These are phyloP conservation scores for Neurospora hispaniola DNA, from an alignment of 495 filamentous ascomycete genomes.

Conservation along the genomic window DNA sequence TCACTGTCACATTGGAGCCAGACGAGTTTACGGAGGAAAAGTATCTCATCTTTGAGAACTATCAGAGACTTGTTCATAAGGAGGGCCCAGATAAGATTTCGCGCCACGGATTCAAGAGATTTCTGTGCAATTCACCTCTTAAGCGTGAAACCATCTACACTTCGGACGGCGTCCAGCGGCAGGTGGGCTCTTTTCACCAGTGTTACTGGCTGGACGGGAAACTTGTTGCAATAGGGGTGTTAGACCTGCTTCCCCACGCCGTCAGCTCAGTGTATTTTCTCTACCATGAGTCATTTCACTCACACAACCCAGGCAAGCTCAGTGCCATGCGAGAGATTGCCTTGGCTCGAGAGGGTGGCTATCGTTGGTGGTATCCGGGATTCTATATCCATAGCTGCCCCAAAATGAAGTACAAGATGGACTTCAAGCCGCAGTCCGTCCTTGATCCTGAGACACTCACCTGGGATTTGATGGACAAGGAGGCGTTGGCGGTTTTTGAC, in stretches of 20 bases:
- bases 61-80: slow-evolving; percentile 71
- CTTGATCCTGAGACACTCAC: slow-evolving; percentile 65
- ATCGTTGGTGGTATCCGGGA: slow-evolving; percentile 48
- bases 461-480: slow-evolving; percentile 67
- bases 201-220: slow-evolving; percentile 86
- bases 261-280: slow-evolving; percentile 94
- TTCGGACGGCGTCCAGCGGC: slow-evolving; percentile 41
- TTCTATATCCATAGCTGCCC: slow-evolving; percentile 42
- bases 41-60: slow-evolving; percentile 72
- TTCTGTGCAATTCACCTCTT: slow-evolving; percentile 76
- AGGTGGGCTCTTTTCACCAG: slow-evolving; percentile 85
- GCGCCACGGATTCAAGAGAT: slow-evolving; percentile 60
- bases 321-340: slow-evolving; percentile 78
- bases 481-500: slow-evolving; percentile 54
- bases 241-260: slow-evolving; percentile 76
- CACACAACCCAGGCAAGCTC: slow-evolving; percentile 78
- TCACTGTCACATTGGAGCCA: slow-evolving; percentile 69
- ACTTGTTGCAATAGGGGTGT: slow-evolving; percentile 77
- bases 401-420: slow-evolving; percentile 69
- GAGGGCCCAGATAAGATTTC: slow-evolving; percentile 61
- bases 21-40: slow-evolving; percentile 82
- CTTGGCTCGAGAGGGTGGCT: slow-evolving; percentile 62
- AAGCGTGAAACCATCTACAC: slow-evolving; percentile 34
- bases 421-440: slow-evolving; percentile 73
- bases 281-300: slow-evolving; percentile 75